A percentile compares a stretch with the other conserved stretches of the same genome.
Conservation (phyloP, 768 basidiomycete genomes). For the Amanita rubescens region DNA sequence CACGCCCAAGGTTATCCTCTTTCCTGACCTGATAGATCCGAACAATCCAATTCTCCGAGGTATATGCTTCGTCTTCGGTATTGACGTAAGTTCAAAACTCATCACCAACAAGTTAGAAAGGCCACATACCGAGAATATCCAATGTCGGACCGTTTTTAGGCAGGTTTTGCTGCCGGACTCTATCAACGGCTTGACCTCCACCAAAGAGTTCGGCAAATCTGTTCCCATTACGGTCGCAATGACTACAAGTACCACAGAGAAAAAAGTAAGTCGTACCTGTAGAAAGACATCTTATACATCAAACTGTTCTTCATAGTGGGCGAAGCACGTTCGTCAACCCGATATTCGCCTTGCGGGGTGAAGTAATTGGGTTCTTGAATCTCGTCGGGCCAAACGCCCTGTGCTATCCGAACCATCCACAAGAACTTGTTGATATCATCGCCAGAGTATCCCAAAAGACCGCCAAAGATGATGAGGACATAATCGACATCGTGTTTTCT, state of each 20-base stretch:
- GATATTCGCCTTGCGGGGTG: conserved; percentile 87
- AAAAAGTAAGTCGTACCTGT: conserved; percentile 43
- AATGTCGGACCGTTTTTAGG: conserved; percentile 73
- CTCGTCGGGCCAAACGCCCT: conserved; percentile 98
- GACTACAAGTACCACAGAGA: neutral
- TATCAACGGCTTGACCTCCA: conserved; percentile 59
- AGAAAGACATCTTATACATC: conserved; percentile 99
- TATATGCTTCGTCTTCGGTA: conserved; percentile 92
- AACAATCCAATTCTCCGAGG: conserved; percentile 99
- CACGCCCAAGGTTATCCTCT: conserved; percentile 85
- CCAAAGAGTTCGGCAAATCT: conserved; percentile 90
- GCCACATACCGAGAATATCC: conserved; percentile 73
- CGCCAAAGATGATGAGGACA: conserved; percentile 95
- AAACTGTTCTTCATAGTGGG: conserved; percentile 88
- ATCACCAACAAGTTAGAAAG: neutral
- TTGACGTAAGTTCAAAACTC: neutral
- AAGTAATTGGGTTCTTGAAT: conserved; percentile 95
- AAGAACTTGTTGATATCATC: conserved; percentile 99
- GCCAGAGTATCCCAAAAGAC: conserved; percentile 92
- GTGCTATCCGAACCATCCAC: conserved; percentile 95
- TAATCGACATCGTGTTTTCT: conserved; percentile 98
- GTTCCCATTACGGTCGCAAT: neutral
- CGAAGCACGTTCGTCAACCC: conserved; percentile 80
- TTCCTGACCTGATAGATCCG: conserved; percentile 95
- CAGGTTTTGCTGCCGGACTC: conserved; percentile 83